Evolutionary conservation across 352 stramenopile species (phyloP).

Genomic region (Globisporangium polare): DNA sequence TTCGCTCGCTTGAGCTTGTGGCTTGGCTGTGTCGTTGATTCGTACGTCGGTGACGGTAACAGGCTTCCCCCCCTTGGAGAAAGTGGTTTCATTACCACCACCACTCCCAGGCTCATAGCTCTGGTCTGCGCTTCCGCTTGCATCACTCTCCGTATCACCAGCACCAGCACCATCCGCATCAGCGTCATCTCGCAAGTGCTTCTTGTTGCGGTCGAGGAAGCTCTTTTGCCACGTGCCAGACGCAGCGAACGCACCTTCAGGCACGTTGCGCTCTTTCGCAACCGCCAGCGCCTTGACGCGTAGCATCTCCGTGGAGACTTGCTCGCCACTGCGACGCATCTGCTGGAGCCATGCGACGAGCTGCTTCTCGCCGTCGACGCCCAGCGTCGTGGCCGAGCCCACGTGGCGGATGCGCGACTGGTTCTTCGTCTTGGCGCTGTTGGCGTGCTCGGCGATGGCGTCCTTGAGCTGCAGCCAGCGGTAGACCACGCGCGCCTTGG

Average conservation of each 20-base stretch:
- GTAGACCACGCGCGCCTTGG: slow-evolving; percentile 15
- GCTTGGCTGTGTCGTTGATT: too few relatives aligned
- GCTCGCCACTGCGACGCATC: not conserved
- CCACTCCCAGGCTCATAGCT: too few relatives aligned
- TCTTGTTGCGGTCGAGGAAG: slow-evolving; percentile 10
- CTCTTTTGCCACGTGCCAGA: slow-evolving; percentile 16
- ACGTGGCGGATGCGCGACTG: slow-evolving; percentile 12
- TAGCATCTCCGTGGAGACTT: slow-evolving; percentile 13
- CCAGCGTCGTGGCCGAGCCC: slow-evolving; percentile 14
- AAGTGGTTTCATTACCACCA: too few relatives aligned
- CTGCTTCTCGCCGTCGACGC: slow-evolving; percentile 5
- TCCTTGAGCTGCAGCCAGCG: slow-evolving; percentile 13
- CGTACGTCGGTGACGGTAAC: too few relatives aligned
- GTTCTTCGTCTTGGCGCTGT: slow-evolving; percentile 15
- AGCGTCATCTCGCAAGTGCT: not conserved
- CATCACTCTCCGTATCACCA: not conserved
- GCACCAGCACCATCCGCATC: not conserved
- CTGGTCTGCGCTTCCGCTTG: too few relatives aligned
- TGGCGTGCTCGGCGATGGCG: slow-evolving; percentile 9
- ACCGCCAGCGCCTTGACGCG: slow-evolving; percentile 5
- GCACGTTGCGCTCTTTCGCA: slow-evolving; percentile 6
- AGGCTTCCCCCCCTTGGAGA: too few relatives aligned
- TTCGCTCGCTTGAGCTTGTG: too few relatives aligned
- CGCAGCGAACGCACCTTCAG: slow-evolving; percentile 8
- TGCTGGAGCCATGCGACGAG: slow-evolving; percentile 10